Evolutionary conservation across 192 early-diverging fungal genomes (phyloP).

Genomic region (Dispira simplex): DNA sequence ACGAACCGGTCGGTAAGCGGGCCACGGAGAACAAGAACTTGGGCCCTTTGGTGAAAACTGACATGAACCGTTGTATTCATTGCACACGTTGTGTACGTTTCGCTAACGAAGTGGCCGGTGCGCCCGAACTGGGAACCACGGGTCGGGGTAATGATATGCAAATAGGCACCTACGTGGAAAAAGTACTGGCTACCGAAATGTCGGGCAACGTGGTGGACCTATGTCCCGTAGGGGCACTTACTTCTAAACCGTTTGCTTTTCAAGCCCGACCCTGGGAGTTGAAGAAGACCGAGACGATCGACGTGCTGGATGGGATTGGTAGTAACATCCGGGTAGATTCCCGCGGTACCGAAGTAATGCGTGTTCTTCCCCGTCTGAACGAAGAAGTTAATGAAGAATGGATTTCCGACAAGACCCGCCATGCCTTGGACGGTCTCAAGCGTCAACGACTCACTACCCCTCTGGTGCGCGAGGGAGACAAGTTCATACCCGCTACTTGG

Average conservation of each 20-base stretch:
- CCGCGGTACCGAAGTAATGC: conserved; percentile 91
- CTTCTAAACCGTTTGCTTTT: conserved; percentile 93
- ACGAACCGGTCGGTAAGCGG: conserved; percentile 75
- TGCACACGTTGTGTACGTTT: conserved; percentile 99
- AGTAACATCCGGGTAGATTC: conserved; percentile 93
- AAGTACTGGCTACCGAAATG: conserved; percentile 82
- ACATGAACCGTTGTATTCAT: conserved; percentile 98
- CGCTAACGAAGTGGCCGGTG: conserved; percentile 94
- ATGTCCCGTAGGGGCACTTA: conserved; percentile 96
- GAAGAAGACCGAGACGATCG: conserved; percentile 87
- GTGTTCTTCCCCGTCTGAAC: conserved; percentile 87
- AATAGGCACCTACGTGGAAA: conserved; percentile 91
- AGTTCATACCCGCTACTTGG: conserved; percentile 78
- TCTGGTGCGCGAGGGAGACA: conserved; percentile 65
- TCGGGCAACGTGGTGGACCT: conserved; percentile 96
- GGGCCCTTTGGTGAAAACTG: conserved; percentile 89
- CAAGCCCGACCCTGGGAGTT: conserved; percentile 93
- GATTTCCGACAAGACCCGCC: conserved; percentile 97
- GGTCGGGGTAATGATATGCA: conserved; percentile 97
- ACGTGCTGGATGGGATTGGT: conserved; percentile 89
- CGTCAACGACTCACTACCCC: conserved; percentile 88
- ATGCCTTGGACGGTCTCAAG: conserved; percentile 89
- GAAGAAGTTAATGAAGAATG: conserved; percentile 99
- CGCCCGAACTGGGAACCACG: conserved; percentile 83
- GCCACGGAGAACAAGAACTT: conserved; percentile 96